Base-by-base conservation (phyloP, 2,329 filamentous ascomycete species). In the Didymella pinodella region DNA sequence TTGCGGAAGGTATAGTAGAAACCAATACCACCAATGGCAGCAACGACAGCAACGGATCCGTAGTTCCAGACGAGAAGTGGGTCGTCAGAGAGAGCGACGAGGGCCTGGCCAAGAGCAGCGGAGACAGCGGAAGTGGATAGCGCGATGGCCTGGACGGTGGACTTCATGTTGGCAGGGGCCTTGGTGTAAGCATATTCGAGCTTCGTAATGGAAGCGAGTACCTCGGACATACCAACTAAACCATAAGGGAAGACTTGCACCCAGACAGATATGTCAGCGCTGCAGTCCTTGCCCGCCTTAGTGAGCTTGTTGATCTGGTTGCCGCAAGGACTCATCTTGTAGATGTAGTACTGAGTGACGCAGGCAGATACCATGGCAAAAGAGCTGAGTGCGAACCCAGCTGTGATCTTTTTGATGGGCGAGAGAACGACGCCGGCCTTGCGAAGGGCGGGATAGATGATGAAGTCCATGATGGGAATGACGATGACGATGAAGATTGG, bases 401-500 rank as follows among this genome's bases (percentile, higher is more conserved):
- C 75, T 0, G 89, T 84, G 78, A 93, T 93, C 74, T 88, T 88
- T 81, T 89, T 92, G 79, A 93, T 90, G 43, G 90, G 91, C 1
- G 85, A 89, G 79, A 93, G 90, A 53, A 81, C 80, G 71, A 92
- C 82, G 38, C 85, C 85, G 25, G 84, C 60, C 70, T 85, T 88
- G 66, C 88, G 86, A 54, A 93, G 83, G n/a, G 81, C 72, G 0
- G 90, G 91, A 76, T 92, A 93, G 58, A 93, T 66, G 40, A 87
- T 41, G 48, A 73, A 69, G 58, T 93, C 90, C 67, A 88, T 85
- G 59, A 93, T 78, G 0, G 72, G 73, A 25, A 74, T 68, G 2
- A 93, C 85, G 70, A 93, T 86, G 67, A 93, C 85, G 62, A 93
- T 86, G 46, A 89, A 86, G 65, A 93, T 86, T 3, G 90, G 89